Conservation (phyloP, 495 filamentous ascomycete species). For the Podospora didyma region DNA sequence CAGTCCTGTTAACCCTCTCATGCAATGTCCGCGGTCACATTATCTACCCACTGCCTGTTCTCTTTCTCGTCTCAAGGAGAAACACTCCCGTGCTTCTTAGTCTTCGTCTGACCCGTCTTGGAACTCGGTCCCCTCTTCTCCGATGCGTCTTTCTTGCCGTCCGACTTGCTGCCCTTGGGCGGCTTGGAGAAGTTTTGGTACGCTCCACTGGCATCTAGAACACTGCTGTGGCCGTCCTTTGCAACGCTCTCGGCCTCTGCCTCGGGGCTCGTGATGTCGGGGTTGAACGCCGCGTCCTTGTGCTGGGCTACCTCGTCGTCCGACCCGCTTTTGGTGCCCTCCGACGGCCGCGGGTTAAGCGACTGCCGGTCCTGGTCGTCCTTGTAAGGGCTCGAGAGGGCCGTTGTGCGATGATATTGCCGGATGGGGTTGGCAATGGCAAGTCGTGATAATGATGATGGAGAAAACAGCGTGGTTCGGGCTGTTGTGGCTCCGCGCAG, state of each 20-base stretch:
- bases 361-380: constrained; percentile 39
- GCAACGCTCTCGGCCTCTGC: constrained; percentile 22
- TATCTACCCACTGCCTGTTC: no score
- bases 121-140: constrained; percentile 14
- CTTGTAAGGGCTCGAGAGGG: constrained; percentile 24
- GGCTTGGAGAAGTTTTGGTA: constrained; percentile 30
- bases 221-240: constrained; percentile 27
- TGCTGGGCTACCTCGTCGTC: constrained; percentile 36
- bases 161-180: constrained; percentile 6
- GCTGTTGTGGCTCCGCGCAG: no score
- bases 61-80: background rate
- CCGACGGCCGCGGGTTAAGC: constrained; percentile 34
- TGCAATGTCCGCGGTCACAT: no score
- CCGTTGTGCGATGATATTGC: constrained; percentile 19
- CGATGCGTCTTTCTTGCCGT: constrained; percentile 10
- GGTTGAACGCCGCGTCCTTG: constrained; percentile 33
- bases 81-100: constrained; percentile 14
- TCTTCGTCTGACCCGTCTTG: background rate
- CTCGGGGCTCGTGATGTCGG: constrained; percentile 37
- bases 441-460: background rate
- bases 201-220: constrained; percentile 35
- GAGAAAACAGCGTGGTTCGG: no score
- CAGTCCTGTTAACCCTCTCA: no score
- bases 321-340: constrained; percentile 33
- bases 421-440: background rate